These are phyloP conservation scores for Musa acuminata DNA, from an alignment of 176 grass and related monocot genomes.

Conservation along the genomic window DNA sequence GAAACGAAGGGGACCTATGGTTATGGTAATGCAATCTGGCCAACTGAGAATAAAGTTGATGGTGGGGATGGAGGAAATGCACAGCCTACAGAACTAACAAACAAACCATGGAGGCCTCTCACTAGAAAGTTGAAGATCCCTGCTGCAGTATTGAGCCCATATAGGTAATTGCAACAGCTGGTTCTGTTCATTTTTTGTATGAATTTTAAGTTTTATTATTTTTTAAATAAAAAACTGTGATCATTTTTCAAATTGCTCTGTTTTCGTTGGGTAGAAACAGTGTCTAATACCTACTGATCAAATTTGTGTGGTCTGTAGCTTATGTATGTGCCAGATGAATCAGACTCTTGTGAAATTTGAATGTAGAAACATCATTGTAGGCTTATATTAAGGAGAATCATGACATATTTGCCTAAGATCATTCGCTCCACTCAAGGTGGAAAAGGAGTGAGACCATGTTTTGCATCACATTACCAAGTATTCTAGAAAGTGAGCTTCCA, in stretches of 20 bases:
- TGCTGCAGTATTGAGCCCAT: slow-evolving; percentile 73
- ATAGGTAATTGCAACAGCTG: slow-evolving; percentile 34
- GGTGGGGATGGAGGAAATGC: slow-evolving; percentile 30
- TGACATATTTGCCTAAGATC: neutral
- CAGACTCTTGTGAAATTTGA: neutral
- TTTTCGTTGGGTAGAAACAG: neutral
- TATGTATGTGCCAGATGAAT: neutral
- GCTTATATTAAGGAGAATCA: neutral
- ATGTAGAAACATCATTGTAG: neutral
- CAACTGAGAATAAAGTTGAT: slow-evolving; percentile 50
- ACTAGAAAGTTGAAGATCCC: slow-evolving; percentile 75
- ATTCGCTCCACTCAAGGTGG: too few species aligned
- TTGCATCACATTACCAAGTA: too few species aligned
- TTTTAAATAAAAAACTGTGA: neutral
- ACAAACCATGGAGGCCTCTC: slow-evolving; percentile 91
- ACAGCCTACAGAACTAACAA: slow-evolving; percentile 52
- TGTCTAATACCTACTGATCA: neutral
- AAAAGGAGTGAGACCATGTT: too few species aligned
- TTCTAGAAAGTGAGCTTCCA: too few species aligned
- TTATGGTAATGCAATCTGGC: slow-evolving; percentile 98
- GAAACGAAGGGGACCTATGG: slow-evolving; percentile 96
- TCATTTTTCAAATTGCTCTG: neutral
- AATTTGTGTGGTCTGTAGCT: neutral
- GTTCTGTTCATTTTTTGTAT: neutral
- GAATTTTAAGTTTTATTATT: neutral